Base-by-base conservation (phyloP, 192 early-diverging fungal species). In the Coemansia reversa region DNA sequence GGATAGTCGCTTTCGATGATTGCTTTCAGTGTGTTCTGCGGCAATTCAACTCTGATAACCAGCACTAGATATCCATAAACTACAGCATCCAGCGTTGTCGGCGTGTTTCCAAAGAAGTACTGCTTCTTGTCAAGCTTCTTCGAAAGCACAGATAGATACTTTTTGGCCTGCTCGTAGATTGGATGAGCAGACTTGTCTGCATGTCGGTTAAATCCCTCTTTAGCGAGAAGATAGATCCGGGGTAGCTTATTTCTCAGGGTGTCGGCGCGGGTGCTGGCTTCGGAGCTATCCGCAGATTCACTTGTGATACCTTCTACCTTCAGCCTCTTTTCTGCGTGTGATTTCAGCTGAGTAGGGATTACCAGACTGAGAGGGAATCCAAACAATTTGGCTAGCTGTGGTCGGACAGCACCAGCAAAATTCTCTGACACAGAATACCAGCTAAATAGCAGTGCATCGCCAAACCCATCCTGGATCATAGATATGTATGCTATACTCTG, bases 381-480 rank as follows among this genome's bases (percentile, higher is more conserved):
- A 35, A 97, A 77, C 19, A 91, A 58, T 52, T 82, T 85, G 4
- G 88, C 87, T 48, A 93, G 84, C 9, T 88, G 79, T 23, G 91
- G 92, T 28, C 91, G 85, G 30, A 90, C 92, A 14, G 75, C 77
- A 18, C 90, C 84, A 24, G 79, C 73, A 83, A 89, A 94, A 74
- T 97, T 95, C 27, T 91, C 87, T 5, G 84, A 68, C 50, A 94
- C 94, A 7, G 91, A 67, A 59, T 89, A 97, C 89, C 90, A 93
- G 32, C 84, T 90, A 60, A 88, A 94, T 23, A 95, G 72, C 83
- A 93, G 67, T 7, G 89, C 82, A 64, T 96, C 92, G 27, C 86
- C 86, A 22, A 96, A 72, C 25, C 84, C 87, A 29, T 91, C 87
- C 64, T 94, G 90, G n/a, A 90, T 81, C 51, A 94, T 67, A n/a